Evolutionary conservation across 2,329 filamentous ascomycete genomes (phyloP), one percentile per base, ranked within the genome.

Genomic region (Colletotrichum sp.): DNA sequence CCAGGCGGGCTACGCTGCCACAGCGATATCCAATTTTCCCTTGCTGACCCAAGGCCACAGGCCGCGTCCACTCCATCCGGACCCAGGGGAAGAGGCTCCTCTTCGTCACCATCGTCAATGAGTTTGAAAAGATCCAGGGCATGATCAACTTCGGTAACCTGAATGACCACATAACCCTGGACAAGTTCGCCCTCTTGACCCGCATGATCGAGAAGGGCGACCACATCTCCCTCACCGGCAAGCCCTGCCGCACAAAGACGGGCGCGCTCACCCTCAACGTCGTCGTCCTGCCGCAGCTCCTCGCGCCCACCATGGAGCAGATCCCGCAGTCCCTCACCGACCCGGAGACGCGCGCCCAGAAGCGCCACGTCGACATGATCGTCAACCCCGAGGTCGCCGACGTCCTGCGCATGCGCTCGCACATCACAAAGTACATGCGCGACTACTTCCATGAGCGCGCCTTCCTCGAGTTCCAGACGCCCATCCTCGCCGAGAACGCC

Each of bases 401-500:
- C 81, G 92, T 93, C 2, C 87, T 99, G 67, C 90, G 93, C 36
- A 88, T 97, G 28, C 93, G 96, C 44, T 93, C 95, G 1, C 87
- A 92, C 49, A 91, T 99, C 76, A 93, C 95, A 78, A 92, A 93
- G 75, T 91, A 92, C 78, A 89, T 99, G 78, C 92, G 95, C 44
- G 89, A 92, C 68, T 95, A 94, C 82, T 92, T 99, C 71, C 88
- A 95, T 76, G 88, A 92, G 10, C 89, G 91, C 62, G 90, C 90
- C 8, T 98, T 98, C 81, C 87, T 96, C 70, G 96, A 98, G 85
- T 96, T 99, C 63, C 95, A 94, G 80, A 99, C 97, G 0, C 97
- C 97, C 1, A 95, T 99, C 73, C 89, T 99, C 68, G 93, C 95
- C 9, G 92, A 93, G 63, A 91, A 93, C 66, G 96, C 96, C 3